Conservation (phyloP, 768 basidiomycete genomes). For the Pleurotus sapidus region DNA sequence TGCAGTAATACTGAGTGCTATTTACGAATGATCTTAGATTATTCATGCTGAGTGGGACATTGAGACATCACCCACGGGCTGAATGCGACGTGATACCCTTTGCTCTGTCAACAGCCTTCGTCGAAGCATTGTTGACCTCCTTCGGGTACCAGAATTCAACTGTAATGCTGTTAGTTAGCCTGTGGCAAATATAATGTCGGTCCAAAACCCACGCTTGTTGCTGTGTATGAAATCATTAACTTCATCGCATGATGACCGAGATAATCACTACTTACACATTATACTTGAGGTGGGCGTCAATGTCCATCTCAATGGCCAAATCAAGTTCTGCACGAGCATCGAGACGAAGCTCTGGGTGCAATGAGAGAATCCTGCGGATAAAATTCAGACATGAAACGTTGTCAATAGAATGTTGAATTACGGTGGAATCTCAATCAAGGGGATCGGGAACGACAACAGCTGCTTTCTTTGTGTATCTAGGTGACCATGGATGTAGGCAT, state of each 20-base stretch:
- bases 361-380: not conserved
- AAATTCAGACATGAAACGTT: not conserved
- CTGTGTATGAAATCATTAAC: not conserved
- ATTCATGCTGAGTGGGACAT: too few relatives aligned
- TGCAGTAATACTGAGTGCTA: not conserved
- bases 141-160: slow-evolving; percentile 7
- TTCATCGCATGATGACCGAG: too few relatives aligned
- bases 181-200: not conserved
- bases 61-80: not conserved
- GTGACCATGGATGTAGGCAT: not conserved
- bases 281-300: not conserved
- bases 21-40: not conserved
- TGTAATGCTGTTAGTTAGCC: not conserved
- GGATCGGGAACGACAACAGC: not conserved
- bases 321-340: not conserved
- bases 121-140: not conserved
- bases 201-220: not conserved
- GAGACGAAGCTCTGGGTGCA: not conserved
- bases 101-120: not conserved
- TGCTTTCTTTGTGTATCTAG: not conserved
- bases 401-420: too few relatives aligned
- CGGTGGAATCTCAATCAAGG: not conserved
- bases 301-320: not conserved
- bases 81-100: not conserved
- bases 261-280: too few relatives aligned